phyloP scores from a whole-genome alignment of 352 stramenopile genomes.

The Pythium sp. region DNA sequence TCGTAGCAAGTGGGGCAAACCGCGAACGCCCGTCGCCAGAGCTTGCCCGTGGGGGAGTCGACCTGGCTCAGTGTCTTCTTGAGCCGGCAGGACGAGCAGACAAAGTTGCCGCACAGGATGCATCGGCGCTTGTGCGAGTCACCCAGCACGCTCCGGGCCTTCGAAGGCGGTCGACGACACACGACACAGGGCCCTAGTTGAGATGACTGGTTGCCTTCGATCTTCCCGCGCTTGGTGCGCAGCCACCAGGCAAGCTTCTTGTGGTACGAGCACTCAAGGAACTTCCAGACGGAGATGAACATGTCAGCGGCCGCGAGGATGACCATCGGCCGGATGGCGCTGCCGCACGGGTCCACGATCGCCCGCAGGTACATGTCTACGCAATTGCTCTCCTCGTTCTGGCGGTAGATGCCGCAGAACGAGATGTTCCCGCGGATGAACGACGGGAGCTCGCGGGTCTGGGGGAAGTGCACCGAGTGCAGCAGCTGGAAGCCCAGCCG shows the following conservation, averaged over 20 bases:
- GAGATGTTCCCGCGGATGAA: slow-evolving; percentile 22
- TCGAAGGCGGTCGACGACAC: not conserved
- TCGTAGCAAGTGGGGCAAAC: not conserved
- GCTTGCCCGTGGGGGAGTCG: not conserved
- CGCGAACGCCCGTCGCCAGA: not conserved
- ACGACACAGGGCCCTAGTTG: not conserved
- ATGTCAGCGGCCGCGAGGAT: not conserved
- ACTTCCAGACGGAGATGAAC: not conserved
- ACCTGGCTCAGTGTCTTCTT: slow-evolving; percentile 14
- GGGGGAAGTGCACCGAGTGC: slow-evolving; percentile 40
- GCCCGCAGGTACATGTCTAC: not conserved
- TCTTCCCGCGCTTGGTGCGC: not conserved
- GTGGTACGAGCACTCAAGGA: not conserved
- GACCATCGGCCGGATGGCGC: not conserved
- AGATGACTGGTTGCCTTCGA: not conserved
- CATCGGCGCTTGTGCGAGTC: slow-evolving; percentile 2
- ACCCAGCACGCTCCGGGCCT: not conserved
- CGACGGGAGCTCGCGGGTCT: slow-evolving; percentile 26
- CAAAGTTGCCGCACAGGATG: not conserved
- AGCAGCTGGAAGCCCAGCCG: slow-evolving; percentile 35
- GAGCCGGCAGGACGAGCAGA: slow-evolving; percentile 9
- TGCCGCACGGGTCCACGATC: slow-evolving; percentile 2
- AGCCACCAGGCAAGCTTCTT: slow-evolving; percentile 8
- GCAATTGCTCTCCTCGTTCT: not conserved
- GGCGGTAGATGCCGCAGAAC: slow-evolving; percentile 1